Base-by-base conservation (phyloP, 306 rosid species). In the Oemleria cerasiformis region DNA sequence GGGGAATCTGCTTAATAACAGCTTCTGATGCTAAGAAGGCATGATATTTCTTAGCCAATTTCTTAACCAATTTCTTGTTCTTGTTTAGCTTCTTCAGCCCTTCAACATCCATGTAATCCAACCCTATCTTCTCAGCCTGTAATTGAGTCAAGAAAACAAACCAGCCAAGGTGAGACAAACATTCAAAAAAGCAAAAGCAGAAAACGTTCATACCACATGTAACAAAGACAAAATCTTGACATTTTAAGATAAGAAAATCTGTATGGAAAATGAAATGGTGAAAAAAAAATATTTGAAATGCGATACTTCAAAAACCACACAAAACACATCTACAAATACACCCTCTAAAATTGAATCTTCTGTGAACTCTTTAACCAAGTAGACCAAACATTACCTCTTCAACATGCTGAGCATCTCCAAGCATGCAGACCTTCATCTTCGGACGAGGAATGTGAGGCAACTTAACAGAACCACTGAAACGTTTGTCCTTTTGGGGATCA, bases 11-110 rank as follows among this genome's bases (percentile, higher is more conserved):
- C 84, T 90, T 92, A 19, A 92, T 92, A 4, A 90, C 89, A 54
- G 98, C 88, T 75, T 92, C 98, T 6, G 98, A 92, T 20, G 98
- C 98, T 25, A 92, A 86, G 70, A 90, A 92, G 53, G 96, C 94
- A 79, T 90, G 96, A 77, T 82, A 86, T 64, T 90, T 88, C 59
- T 92, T 92, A 11, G 98, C 98, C 16, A 92, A 79, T 3, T 86
- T 90, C 82, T 92, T 92, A 13, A 92, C 98, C 61, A 88, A 41
- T 41, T 88, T 92, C 76, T 92, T 90, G 25, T 92, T 92, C 75
- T 92, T 92, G 81, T 89, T 92, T 0, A 92, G 83, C 88, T 89
- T 92, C 82, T 92, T 92, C 86, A 92, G 75, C 0, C 73, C 81
- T 72, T 92, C 97, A 2, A 92, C 97, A 72, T 89, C 97, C 96